phyloP scores from a whole-genome alignment of 2,329 filamentous ascomycete genomes.

The Phymatotrichopsis omnivora region DNA sequence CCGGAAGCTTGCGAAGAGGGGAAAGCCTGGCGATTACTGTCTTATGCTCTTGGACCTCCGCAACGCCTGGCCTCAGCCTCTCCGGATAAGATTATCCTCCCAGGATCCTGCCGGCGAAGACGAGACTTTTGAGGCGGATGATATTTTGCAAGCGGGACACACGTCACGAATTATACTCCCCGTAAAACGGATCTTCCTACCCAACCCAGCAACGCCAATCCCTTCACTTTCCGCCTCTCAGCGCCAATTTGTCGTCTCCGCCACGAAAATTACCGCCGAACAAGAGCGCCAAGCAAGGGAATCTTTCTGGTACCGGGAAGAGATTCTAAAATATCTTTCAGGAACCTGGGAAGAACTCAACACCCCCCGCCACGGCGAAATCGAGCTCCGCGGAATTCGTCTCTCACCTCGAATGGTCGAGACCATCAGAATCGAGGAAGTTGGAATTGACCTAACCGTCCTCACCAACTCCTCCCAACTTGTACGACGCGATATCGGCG shows the following conservation, averaged over 20 bases:
- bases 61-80: slow-evolving; percentile 76
- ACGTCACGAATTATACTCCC: slow-evolving; percentile 67
- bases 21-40: slow-evolving; percentile 54
- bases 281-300: slow-evolving; percentile 67
- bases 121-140: slow-evolving; percentile 38
- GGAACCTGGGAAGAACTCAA: slow-evolving; percentile 58
- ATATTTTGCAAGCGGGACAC: slow-evolving; percentile 54
- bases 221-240: slow-evolving; percentile 71
- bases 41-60: slow-evolving; percentile 72
- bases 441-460: slow-evolving; percentile 56
- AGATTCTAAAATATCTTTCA: slow-evolving; percentile 58
- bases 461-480: no score
- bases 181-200: slow-evolving; percentile 62
- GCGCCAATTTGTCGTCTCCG: slow-evolving; percentile 85
- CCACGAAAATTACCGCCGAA: slow-evolving; percentile 66
- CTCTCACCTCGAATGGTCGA: slow-evolving; percentile 72
- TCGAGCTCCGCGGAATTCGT: slow-evolving; percentile 68
- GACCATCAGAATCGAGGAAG: slow-evolving; percentile 67
- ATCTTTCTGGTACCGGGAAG: slow-evolving; percentile 84
- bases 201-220: slow-evolving; percentile 66
- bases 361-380: slow-evolving; percentile 51
- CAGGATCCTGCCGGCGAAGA: slow-evolving; percentile 36
- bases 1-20: slow-evolving; percentile 36
- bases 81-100: slow-evolving; percentile 52
- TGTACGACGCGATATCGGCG: slow-evolving; percentile 39